Base-by-base conservation (phyloP, 1,139 yeast species). In the Insectozyma bohioensis region DNA sequence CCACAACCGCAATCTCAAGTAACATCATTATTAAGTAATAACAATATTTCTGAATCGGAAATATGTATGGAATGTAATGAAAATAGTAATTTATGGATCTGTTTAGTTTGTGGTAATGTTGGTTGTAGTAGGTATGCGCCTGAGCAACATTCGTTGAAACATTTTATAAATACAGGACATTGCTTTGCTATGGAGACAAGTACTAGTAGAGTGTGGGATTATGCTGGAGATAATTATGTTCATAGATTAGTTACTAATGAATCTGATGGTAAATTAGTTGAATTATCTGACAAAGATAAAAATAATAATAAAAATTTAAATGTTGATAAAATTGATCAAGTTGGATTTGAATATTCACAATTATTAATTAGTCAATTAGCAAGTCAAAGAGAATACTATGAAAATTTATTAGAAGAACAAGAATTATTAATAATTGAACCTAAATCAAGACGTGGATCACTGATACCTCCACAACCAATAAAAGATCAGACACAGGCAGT, bases 131-230 rank as follows among this genome's bases (percentile, higher is more conserved):
- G 97, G 43, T 90, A 90, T 54, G 85, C 87, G 33, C 78, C 81
- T 2, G 67, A 63, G 31, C 90, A 85, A 34, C 97, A 90, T 61
- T 95, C 96, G 0, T 75, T 85, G 30, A 77, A 81, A 43, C 97
- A 90, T 56, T 88, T 78, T 55, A 75, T 80, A 12, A 66, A 66
- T 11, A 81, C 95, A 0, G 83, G 85, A 3, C 97, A 90, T 56
- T 85, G 95, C 51, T 90, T 86, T 61, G 85, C 96, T 0, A 87
- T 90, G 96, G 96, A 88, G 52, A 66, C 85, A 28, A 64, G 69
- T 12, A 78, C 95, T 0, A 94, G 90, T 40, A 65, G 97, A 31
- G 95, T 90, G 2, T 90, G 97, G 97, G 97, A 90, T 54, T 90
- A 90, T 54, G 90, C 92, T 0, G 92, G 92, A 1, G 97, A 90